Conservation (phyloP, 805 yeast genomes). For the Sungouiella thailandica region DNA sequence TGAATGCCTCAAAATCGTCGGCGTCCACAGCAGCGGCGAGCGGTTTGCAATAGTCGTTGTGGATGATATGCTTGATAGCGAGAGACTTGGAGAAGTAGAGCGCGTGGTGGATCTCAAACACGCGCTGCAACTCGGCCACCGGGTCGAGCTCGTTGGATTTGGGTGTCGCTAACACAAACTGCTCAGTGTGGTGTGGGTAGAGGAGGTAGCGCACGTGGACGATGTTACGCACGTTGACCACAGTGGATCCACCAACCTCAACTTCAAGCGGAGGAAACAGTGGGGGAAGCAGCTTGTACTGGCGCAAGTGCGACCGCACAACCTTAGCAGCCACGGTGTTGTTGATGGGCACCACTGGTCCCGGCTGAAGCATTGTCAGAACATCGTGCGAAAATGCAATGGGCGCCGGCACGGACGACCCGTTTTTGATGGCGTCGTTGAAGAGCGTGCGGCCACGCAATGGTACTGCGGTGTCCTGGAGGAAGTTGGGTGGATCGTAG, state of each 20-base stretch:
- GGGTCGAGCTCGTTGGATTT: conserved; percentile 59
- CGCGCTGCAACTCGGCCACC: conserved; percentile 51
- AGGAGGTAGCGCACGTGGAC: conserved; percentile 29
- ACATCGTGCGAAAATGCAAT: conserved; percentile 10
- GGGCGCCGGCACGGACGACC: conserved; percentile 8
- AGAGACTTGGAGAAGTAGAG: conserved; percentile 37
- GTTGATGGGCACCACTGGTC: conserved; percentile 17
- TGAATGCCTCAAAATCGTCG: conserved; percentile 31
- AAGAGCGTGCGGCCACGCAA: conserved; percentile 27
- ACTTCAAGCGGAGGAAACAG: conserved; percentile 32
- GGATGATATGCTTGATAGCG: conserved; percentile 25
- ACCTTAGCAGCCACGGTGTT: conserved; percentile 30
- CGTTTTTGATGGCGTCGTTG: conserved; percentile 22
- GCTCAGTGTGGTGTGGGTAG: conserved; percentile 42
- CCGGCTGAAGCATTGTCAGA: conserved; percentile 15
- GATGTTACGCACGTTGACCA: conserved; percentile 25
- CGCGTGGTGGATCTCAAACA: conserved; percentile 37
- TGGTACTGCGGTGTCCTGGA: conserved; percentile 25
- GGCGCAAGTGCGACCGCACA: conserved; percentile 21
- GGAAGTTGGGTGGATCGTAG: conserved; percentile 35
- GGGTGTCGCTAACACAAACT: conserved; percentile 44
- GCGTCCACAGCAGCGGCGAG: conserved; percentile 27
- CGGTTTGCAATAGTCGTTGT: conserved; percentile 27
- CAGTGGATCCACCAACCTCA: conserved; percentile 9
- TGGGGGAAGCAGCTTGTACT: conserved; percentile 30